Conservation (phyloP, 352 stramenopile genomes). For the Phytopythium oedochilum region DNA sequence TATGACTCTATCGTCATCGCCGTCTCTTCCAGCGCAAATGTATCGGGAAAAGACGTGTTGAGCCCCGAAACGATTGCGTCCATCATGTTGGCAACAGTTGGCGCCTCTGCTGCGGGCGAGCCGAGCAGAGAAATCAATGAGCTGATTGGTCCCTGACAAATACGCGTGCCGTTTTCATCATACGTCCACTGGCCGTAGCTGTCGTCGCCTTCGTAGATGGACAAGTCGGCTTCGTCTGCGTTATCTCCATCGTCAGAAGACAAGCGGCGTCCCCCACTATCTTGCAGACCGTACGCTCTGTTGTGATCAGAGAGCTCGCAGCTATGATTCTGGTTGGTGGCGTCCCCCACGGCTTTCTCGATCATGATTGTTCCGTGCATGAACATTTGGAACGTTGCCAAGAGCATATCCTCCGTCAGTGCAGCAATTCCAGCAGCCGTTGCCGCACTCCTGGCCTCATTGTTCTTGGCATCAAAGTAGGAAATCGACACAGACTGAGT, state of each 20-base stretch:
- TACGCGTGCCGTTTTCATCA: slow-evolving; percentile 21
- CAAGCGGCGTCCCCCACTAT: too few species aligned
- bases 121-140: slow-evolving; percentile 28
- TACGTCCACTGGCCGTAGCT: slow-evolving; percentile 19
- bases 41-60: slow-evolving; percentile 25
- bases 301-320: slow-evolving; percentile 32
- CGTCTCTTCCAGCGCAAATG: slow-evolving; percentile 20
- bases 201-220: slow-evolving; percentile 7
- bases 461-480: slow-evolving; percentile 1
- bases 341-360: slow-evolving; percentile 30
- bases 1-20: slow-evolving; percentile 18
- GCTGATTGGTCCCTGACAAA: slow-evolving; percentile 30
- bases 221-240: neutral
- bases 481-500: slow-evolving; percentile 7
- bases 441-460: neutral
- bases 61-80: slow-evolving; percentile 13
- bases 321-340: slow-evolving; percentile 21
- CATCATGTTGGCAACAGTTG: slow-evolving; percentile 14
- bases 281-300: too few species aligned
- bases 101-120: slow-evolving; percentile 8
- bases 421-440: neutral
- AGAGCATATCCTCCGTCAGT: slow-evolving; percentile 8
- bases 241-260: too few species aligned
- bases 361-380: slow-evolving; percentile 37
- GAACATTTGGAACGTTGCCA: slow-evolving; percentile 24